Percentiles rank a stretch among this genome's conserved stretches.
These are phyloP conservation scores for Aspergillus unguis DNA, from an alignment of 2,329 filamentous ascomycete species.

Conservation along the genomic window DNA sequence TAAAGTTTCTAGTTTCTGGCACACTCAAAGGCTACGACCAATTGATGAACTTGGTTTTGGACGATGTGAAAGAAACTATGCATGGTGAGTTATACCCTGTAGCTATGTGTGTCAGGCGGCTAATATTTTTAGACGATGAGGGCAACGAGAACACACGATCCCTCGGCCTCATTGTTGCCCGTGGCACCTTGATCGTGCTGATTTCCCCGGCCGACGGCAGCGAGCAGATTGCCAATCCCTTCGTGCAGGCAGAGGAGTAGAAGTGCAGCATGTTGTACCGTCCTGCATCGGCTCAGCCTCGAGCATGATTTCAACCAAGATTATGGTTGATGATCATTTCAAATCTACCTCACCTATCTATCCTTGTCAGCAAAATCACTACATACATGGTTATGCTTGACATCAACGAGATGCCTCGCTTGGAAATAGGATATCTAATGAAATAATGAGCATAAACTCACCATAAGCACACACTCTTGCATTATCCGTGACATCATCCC, in stretches of 20 bases:
- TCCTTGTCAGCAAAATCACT: neutral
- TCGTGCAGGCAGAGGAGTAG: slow-evolving; percentile 69
- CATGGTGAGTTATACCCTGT: slow-evolving; percentile 60
- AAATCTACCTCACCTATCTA: neutral
- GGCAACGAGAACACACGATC: slow-evolving; percentile 79
- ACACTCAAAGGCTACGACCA: slow-evolving; percentile 94
- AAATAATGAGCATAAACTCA: slow-evolving; percentile 4
- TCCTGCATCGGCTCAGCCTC: neutral
- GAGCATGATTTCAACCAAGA: too few species aligned
- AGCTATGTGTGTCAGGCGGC: too few species aligned
- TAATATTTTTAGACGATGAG: slow-evolving; percentile 68
- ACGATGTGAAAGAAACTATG: slow-evolving; percentile 87
- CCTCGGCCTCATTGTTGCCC: slow-evolving; percentile 81
- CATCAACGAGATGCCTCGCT: too few species aligned
- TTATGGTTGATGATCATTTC: neutral
- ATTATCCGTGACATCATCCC: slow-evolving; percentile 2
- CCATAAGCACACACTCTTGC: neutral
- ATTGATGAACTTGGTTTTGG: slow-evolving; percentile 95
- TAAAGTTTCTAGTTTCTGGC: slow-evolving; percentile 64
- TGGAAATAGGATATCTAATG: slow-evolving; percentile 5
- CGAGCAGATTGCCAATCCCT: slow-evolving; percentile 94
- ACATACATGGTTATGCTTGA: too few species aligned
- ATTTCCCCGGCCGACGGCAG: slow-evolving; percentile 92
- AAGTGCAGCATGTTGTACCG: neutral
- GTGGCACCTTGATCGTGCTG: slow-evolving; percentile 87